Base-by-base conservation (phyloP, 306 rosid genomes). In the Calophaca sinica region DNA sequence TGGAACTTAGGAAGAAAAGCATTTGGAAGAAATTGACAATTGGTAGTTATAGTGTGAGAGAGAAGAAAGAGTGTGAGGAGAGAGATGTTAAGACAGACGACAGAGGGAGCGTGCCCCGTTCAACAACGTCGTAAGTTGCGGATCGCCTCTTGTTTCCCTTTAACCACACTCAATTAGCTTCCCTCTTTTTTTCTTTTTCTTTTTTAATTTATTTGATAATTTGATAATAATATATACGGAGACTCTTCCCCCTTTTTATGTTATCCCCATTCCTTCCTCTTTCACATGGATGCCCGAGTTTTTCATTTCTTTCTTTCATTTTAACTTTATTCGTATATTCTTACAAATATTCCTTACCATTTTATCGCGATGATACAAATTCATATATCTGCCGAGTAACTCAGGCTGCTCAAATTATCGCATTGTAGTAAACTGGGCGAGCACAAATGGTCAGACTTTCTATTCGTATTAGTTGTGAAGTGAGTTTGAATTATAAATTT, bases 121-220 rank as follows among this genome's bases (percentile, higher is more conserved):
- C 46, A 75, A 64, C 73, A 55, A 68, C 77, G 68, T 73, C 85
- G 75, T 12, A 71, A 42, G 41, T 81, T 79, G 33, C 79, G 89
- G 87, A 83, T 80, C 85, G 57, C 57, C 79, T 44, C 48, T 41
- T 53, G 12, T 71, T 83, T 72, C 69, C 5, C 62, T 61, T 42
- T 46, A 41, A 28, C 26, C 45, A 9, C 49, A 10, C 74, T 73
- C 61, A 35, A 60, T 28, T 20, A 0, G 26, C 28, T 31, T 58
- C 20, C 62, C 3, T 15, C 63, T 7, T 41, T 58, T 31, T 20
- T 9, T n/a, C n/a, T n/a, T n/a, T n/a, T n/a, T n/a, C n/a, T n/a
- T n/a, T n/a, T n/a, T n/a, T n/a, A n/a, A n/a, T n/a, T n/a, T 20
- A 1, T 45, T 5, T 3, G 26, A 20, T 20, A 20, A 20, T 20